Percentiles rank a stretch among this genome's conserved stretches.
phyloP scores from a whole-genome alignment of 2,329 filamentous ascomycete genomes.

The Ascochyta rabiei region DNA sequence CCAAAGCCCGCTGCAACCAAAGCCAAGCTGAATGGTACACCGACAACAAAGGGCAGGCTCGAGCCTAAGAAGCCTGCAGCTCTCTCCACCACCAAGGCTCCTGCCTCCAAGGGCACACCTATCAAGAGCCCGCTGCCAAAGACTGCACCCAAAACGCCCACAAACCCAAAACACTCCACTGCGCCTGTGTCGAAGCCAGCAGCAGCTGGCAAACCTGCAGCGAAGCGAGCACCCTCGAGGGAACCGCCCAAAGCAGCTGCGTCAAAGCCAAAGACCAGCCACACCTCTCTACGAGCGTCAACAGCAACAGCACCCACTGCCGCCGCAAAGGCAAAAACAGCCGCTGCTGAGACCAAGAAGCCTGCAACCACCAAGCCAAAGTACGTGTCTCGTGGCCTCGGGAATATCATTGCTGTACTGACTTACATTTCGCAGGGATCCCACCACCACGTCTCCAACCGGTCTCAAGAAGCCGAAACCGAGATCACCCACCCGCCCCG shows the following conservation, averaged over 20 bases:
- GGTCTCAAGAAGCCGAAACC: constrained; percentile 48
- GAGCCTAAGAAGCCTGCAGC: constrained; percentile 40
- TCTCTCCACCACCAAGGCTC: constrained; percentile 41
- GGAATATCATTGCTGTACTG: background rate
- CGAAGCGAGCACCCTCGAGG: constrained; percentile 30
- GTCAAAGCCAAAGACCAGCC: constrained; percentile 37
- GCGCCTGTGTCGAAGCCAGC: constrained; percentile 26
- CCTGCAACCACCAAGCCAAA: constrained; percentile 21
- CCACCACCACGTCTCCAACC: constrained; percentile 29
- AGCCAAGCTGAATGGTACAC: constrained; percentile 25
- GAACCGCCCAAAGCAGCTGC: constrained; percentile 27
- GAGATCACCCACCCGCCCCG: constrained; percentile 71
- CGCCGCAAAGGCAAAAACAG: constrained; percentile 31
- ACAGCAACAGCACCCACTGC: constrained; percentile 29
- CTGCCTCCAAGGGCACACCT: constrained; percentile 30
- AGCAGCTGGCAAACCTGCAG: constrained; percentile 16
- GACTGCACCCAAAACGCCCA: constrained; percentile 38
- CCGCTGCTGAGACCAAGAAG: constrained; percentile 34
- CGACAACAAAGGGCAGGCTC: constrained; percentile 29
- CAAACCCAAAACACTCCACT: constrained; percentile 30
- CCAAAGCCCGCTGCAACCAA: constrained; percentile 24
- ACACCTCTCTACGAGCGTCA: constrained; percentile 35
- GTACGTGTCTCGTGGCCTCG: constrained; percentile 9
- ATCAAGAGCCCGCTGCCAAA: constrained; percentile 44
- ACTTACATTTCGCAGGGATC: constrained; percentile 10